Percentiles rank a stretch among this genome's conserved stretches.
These are phyloP conservation scores for Posidonia oceanica DNA, from an alignment of 116 monocot species.

Conservation along the genomic window DNA sequence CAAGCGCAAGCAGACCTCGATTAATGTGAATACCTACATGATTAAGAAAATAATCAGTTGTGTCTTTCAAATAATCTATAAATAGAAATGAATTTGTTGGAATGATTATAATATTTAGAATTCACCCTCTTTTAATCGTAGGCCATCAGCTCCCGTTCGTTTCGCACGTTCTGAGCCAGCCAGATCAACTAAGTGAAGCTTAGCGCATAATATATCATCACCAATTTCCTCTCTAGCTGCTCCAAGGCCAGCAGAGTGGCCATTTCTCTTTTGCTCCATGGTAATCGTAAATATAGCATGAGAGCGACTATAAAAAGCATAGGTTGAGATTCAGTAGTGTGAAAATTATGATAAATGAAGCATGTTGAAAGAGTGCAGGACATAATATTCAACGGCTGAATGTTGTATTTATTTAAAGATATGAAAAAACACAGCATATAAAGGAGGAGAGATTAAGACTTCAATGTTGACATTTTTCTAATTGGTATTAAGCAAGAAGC, in stretches of 20 bases:
- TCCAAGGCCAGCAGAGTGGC: constrained; percentile 13
- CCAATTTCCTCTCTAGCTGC: constrained; percentile 23
- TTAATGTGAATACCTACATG: constrained; percentile 86
- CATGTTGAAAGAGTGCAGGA: too few relatives aligned
- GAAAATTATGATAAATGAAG: neutral
- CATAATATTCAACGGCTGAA: too few relatives aligned
- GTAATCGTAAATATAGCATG: constrained; percentile 97
- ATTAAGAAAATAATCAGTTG: neutral
- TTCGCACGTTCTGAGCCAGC: constrained; percentile 98
- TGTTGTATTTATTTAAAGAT: too few relatives aligned
- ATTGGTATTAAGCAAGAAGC: too few relatives aligned
- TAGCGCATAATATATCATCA: constrained; percentile 71
- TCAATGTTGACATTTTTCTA: too few relatives aligned
- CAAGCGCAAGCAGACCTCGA: constrained; percentile 76
- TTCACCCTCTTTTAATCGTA: constrained; percentile 85
- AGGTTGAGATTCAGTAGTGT: neutral
- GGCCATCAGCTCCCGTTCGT: constrained; percentile 88
- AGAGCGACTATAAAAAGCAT: constrained; percentile 54
- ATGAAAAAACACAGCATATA: too few relatives aligned
- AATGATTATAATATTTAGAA: neutral
- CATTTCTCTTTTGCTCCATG: constrained; percentile 67
- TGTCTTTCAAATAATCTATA: neutral
- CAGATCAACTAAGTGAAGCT: constrained; percentile 93
- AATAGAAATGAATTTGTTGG: neutral
- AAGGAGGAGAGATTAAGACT: too few relatives aligned